These are phyloP conservation scores for Bolboschoenoplectus hybrid DNA, from an alignment of 202 grass and related monocot genomes.

Conservation along the genomic window DNA sequence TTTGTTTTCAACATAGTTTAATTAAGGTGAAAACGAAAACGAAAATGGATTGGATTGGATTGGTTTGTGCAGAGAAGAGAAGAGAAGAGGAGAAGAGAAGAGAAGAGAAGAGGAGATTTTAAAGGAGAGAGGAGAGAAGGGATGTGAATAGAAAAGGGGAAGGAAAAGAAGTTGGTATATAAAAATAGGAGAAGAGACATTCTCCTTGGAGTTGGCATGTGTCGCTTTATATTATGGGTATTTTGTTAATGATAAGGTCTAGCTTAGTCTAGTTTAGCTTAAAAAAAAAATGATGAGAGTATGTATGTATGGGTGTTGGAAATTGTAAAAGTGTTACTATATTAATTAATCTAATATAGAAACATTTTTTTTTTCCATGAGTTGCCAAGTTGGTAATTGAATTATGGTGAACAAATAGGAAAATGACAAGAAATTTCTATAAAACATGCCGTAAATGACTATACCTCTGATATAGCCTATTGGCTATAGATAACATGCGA, in stretches of 20 bases:
- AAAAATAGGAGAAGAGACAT: conserved; percentile 16
- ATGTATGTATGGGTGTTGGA: conserved; percentile 31
- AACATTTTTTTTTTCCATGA: neutral
- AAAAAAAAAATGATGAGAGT: neutral
- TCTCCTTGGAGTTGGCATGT: conserved; percentile 41
- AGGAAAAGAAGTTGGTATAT: conserved; percentile 17
- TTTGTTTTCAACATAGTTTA: neutral
- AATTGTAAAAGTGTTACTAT: conserved; percentile 17
- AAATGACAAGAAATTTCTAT: neutral
- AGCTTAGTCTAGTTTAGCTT: conserved; percentile 7
- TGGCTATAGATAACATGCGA: neutral
- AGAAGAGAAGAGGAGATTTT: neutral
- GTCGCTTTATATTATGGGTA: conserved; percentile 40
- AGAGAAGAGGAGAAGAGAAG: neutral
- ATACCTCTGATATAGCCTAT: neutral
- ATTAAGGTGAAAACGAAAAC: neutral
- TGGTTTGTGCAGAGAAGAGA: conserved; percentile 17
- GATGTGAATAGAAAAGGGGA: conserved; percentile 22
- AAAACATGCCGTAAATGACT: neutral
- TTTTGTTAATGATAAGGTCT: conserved; percentile 38
- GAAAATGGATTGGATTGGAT: neutral
- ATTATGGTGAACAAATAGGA: neutral
- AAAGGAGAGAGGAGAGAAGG: conserved; percentile 6
- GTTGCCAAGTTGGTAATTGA: neutral
- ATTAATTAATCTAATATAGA: neutral